Conservation (phyloP, 495 filamentous ascomycete species). For the Letharia columbiana region DNA sequence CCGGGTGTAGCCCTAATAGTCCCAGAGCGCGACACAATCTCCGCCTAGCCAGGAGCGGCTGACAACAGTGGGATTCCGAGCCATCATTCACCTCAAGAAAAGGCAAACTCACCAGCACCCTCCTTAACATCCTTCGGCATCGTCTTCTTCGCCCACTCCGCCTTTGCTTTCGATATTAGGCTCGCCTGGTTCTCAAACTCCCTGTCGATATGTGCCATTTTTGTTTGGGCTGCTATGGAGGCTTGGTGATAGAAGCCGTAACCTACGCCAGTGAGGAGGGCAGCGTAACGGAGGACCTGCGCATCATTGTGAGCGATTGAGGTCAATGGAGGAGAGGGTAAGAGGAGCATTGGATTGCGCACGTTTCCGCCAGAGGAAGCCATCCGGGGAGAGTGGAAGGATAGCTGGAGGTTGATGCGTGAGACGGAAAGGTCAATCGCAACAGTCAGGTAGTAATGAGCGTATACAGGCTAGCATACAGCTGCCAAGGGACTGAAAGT, state of each 20-base stretch:
- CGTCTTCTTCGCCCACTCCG: conserved; percentile 73
- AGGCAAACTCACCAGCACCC: conserved; percentile 50
- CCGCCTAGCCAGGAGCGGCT: background rate
- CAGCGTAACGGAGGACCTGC: conserved; percentile 91
- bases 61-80: background rate
- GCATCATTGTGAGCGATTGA: conserved; percentile 15
- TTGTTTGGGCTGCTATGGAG: conserved; percentile 56
- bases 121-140: conserved; percentile 44
- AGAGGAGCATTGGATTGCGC: conserved; percentile 20
- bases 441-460: conserved; percentile 1
- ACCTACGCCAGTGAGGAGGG: conserved; percentile 75
- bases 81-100: background rate
- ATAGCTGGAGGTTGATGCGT: conserved; percentile 19
- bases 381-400: conserved; percentile 19
- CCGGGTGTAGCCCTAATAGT: background rate
- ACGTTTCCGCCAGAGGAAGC: conserved; percentile 33
- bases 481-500: background rate
- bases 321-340: conserved; percentile 15
- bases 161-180: conserved; percentile 85
- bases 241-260: conserved; percentile 92
- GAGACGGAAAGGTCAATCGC: conserved; percentile 17
- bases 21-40: background rate
- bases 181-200: conserved; percentile 82
- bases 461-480: background rate
- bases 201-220: conserved; percentile 55